Percentiles rank a stretch among this genome's conserved stretches.
phyloP scores from a whole-genome alignment of 164 flowering plant genomes.

The Brasenia schreberi region DNA sequence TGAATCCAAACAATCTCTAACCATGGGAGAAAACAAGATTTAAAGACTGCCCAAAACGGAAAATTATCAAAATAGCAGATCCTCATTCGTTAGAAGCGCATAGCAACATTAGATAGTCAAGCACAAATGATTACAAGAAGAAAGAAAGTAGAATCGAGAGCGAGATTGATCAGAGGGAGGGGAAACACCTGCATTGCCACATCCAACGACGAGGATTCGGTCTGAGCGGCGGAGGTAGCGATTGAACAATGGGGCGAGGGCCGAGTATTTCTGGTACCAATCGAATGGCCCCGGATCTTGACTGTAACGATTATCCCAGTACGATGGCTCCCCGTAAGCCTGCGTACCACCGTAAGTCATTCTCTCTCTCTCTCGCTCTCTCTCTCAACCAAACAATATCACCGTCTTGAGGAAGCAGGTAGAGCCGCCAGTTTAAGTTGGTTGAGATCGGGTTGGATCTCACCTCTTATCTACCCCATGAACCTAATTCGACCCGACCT shows the following conservation, averaged over 20 bases:
- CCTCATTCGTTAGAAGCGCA: too few relatives aligned
- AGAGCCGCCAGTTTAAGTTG: too few relatives aligned
- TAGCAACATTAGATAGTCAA: too few relatives aligned
- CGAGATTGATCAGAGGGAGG: too few relatives aligned
- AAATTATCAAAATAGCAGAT: too few relatives aligned
- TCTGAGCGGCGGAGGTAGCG: slow-evolving; percentile 39
- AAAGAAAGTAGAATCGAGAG: not conserved
- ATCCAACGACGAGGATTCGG: slow-evolving; percentile 62
- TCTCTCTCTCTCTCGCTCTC: slow-evolving; percentile 6
- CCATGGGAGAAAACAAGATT: too few relatives aligned
- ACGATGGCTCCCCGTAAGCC: slow-evolving; percentile 74
- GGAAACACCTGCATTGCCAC: slow-evolving; percentile 60
- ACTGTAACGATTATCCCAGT: slow-evolving; percentile 78
- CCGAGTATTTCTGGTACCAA: slow-evolving; percentile 81
- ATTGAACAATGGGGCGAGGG: slow-evolving; percentile 56
- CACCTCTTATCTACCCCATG: too few relatives aligned
- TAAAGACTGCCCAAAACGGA: too few relatives aligned
- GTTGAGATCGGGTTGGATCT: too few relatives aligned
- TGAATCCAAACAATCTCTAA: too few relatives aligned
- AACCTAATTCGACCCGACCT: too few relatives aligned
- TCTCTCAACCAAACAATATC: not conserved
- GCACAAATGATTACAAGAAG: not conserved
- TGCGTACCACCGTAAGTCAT: slow-evolving; percentile 26
- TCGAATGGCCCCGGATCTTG: slow-evolving; percentile 55
- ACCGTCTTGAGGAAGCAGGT: too few relatives aligned